A percentile compares a stretch with the other conserved stretches of the same genome.
Evolutionary conservation across 2,329 filamentous ascomycete species (phyloP).

Genomic region (Colletotrichum euphorbiae): DNA sequence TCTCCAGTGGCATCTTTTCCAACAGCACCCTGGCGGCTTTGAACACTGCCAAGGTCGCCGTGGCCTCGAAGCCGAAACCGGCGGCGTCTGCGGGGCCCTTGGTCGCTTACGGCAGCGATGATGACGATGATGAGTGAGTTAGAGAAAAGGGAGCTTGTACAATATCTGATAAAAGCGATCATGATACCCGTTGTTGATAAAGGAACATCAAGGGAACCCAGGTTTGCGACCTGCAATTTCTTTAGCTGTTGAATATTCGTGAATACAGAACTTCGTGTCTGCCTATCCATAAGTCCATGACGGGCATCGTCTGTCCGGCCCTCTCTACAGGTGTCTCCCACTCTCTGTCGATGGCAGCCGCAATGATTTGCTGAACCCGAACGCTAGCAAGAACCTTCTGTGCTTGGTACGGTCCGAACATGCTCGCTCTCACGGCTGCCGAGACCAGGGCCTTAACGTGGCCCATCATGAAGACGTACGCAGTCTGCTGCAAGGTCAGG

Average conservation of each 20-base stretch:
- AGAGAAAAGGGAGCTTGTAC: conserved; percentile 66
- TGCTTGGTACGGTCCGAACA: conserved; percentile 84
- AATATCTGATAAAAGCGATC: conserved; percentile 66
- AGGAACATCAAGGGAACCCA: conserved; percentile 33
- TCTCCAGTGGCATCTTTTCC: conserved; percentile 79
- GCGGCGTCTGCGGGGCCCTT: conserved; percentile 73
- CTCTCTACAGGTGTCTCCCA: conserved; percentile 70
- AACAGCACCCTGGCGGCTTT: conserved; percentile 84
- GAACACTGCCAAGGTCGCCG: conserved; percentile 66
- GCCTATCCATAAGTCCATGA: conserved; percentile 86
- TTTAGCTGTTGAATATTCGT: conserved; percentile 85
- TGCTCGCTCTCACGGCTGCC: conserved; percentile 80
- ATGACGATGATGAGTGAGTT: conserved; percentile 70
- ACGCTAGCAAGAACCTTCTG: conserved; percentile 76
- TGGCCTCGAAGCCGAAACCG: conserved; percentile 66
- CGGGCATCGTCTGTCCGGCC: conserved; percentile 80
- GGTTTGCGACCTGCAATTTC: conserved; percentile 15
- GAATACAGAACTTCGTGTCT: conserved; percentile 87
- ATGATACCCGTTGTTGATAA: conserved; percentile 39
- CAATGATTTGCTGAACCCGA: conserved; percentile 68
- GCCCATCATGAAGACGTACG: conserved; percentile 80
- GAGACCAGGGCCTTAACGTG: conserved; percentile 82
- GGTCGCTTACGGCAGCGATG: conserved; percentile 91
- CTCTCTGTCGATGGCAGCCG: conserved; percentile 68
- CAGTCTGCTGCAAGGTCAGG: conserved; percentile 70